Conservation (phyloP, 2,329 filamentous ascomycete species). For the Whalleya microplaca region DNA sequence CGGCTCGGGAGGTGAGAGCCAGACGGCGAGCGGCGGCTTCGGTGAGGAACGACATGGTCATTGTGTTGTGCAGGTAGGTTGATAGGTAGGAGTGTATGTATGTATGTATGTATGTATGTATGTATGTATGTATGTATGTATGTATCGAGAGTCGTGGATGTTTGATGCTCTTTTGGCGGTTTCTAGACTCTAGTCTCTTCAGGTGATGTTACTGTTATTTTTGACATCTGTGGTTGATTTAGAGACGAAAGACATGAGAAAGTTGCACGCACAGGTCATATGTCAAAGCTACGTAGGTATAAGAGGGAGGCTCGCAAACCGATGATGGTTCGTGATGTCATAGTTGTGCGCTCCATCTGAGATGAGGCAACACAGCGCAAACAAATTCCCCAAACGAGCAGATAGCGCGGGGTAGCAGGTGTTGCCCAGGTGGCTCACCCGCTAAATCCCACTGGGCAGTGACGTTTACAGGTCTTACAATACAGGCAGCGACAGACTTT, state of each 20-base stretch:
- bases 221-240: not conserved
- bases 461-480: conserved; percentile 16
- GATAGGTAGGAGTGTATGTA: not conserved
- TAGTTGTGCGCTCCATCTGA: conserved; percentile 11
- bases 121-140: not conserved
- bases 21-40: conserved; percentile 49
- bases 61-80: conserved; percentile 5
- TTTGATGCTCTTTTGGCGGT: not conserved
- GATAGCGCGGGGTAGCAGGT: conserved; percentile 7
- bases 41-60: conserved; percentile 59
- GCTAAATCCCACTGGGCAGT: conserved; percentile 13
- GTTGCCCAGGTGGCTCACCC: conserved; percentile 1
- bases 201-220: not conserved
- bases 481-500: not conserved
- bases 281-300: not conserved
- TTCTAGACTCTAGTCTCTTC: not conserved
- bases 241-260: not conserved
- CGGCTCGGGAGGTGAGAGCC: conserved; percentile 41
- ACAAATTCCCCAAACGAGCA: conserved; percentile 12
- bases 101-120: not conserved
- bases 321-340: conserved; percentile 26
- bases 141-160: not conserved
- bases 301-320: not conserved
- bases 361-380: conserved; percentile 3
- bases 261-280: not conserved